These are phyloP conservation scores for thale cress (Arabidopsis thaliana) DNA, from an alignment of 345 rosid genomes.

Conservation along the genomic window TAIR10.1 NC_003070.9:26035501-26036000, in stretches of 20 bases:
- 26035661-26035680: conserved; percentile 28
- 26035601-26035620: conserved; percentile 12
- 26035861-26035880: not conserved
- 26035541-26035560: conserved; percentile 15
- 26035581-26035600: conserved; percentile 2
- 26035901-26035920: not conserved
- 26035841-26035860: not conserved
- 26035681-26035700: conserved; percentile 35
- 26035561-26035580: not conserved
- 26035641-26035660: conserved; percentile 13
- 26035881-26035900: not conserved
- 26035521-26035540: conserved; percentile 11
- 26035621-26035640: conserved; percentile 24
- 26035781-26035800: not conserved
- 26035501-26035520: too few relatives aligned
- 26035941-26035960: not conserved
- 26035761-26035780: not conserved
- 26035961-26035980: not conserved
- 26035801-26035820: not conserved
- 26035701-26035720: conserved; percentile 43
- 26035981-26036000: not conserved
- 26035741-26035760: conserved; percentile 2
- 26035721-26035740: conserved; percentile 32
- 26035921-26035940: conserved; percentile 7
- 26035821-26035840: not conserved